phyloP scores from a whole-genome alignment of 352 stramenopile species.

The Aphanomyces astaci region DNA sequence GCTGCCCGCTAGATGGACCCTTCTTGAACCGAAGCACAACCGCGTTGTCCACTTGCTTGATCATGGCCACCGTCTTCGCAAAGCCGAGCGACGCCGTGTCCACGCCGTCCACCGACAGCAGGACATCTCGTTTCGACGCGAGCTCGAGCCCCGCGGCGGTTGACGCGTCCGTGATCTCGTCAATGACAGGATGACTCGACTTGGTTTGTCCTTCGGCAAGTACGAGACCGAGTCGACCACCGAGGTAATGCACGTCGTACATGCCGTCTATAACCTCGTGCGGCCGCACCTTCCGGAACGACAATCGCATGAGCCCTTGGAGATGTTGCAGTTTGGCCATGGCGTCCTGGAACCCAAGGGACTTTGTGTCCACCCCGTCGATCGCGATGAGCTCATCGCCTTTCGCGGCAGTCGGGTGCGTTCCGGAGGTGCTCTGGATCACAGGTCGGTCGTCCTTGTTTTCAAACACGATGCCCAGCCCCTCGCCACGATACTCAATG shows the following conservation, averaged over 20 bases:
- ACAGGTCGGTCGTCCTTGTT: background rate
- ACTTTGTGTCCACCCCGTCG: background rate
- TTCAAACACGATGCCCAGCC: slow-evolving; percentile 12
- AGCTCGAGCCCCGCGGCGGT: background rate
- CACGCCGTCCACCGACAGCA: slow-evolving; percentile 10
- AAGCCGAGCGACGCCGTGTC: background rate
- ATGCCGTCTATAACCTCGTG: background rate
- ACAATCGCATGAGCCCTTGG: background rate
- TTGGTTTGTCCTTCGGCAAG: background rate
- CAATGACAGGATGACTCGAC: slow-evolving; percentile 1
- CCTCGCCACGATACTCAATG: background rate
- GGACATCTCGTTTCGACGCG: background rate
- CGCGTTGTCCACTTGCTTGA: slow-evolving; percentile 3
- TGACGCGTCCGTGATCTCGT: slow-evolving; percentile 10
- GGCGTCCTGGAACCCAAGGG: background rate
- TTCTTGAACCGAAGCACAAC: background rate
- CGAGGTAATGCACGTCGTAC: slow-evolving; percentile 5
- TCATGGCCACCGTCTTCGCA: slow-evolving; percentile 5
- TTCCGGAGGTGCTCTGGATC: background rate
- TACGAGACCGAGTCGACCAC: slow-evolving; percentile 9
- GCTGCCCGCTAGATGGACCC: too few relatives aligned
- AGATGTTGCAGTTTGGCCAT: slow-evolving; percentile 1
- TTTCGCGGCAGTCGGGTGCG: background rate
- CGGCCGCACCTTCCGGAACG: background rate
- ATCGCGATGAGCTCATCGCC: slow-evolving; percentile 11